A percentile compares a stretch with the other conserved stretches of the same genome.
Conservation (phyloP, 2,329 filamentous ascomycete genomes). For the Pyricularia pennisetigena region DNA sequence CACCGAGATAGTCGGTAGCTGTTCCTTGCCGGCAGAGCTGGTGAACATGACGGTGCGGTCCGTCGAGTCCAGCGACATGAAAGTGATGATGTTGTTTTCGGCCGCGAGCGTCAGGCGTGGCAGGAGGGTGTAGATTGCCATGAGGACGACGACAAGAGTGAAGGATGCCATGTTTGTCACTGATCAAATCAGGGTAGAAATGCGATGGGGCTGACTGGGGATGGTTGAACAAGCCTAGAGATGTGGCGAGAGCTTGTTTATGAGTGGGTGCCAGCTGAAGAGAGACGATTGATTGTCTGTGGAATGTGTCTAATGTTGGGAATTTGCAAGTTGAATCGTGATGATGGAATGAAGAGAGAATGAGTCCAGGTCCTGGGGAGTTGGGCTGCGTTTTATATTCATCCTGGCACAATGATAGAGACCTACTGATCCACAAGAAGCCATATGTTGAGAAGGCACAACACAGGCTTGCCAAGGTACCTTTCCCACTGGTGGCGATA, state of each 20-base stretch:
- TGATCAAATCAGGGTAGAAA: neutral
- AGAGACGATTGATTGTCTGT: neutral
- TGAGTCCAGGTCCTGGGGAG: neutral
- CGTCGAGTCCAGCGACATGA: conserved; percentile 45
- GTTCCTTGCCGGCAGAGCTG: conserved; percentile 24
- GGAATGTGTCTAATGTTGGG: neutral
- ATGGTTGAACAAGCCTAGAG: neutral
- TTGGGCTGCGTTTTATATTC: neutral
- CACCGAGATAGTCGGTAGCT: conserved; percentile 29
- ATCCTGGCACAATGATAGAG: neutral
- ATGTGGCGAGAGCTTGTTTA: neutral
- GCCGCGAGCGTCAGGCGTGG: neutral
- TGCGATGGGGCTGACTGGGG: neutral
- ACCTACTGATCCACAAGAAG: neutral
- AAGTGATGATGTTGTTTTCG: conserved; percentile 36
- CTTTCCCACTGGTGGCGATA: too few species aligned
- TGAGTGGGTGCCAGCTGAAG: neutral
- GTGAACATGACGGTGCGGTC: conserved; percentile 42
- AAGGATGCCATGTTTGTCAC: neutral
- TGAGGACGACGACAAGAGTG: neutral
- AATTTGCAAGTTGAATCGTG: neutral
- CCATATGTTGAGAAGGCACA: neutral
- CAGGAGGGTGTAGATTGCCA: neutral
- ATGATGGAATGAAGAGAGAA: neutral
- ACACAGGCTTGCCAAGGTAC: neutral